Conservation (phyloP, 441 rosid species). For the Jatropha multifida region DNA sequence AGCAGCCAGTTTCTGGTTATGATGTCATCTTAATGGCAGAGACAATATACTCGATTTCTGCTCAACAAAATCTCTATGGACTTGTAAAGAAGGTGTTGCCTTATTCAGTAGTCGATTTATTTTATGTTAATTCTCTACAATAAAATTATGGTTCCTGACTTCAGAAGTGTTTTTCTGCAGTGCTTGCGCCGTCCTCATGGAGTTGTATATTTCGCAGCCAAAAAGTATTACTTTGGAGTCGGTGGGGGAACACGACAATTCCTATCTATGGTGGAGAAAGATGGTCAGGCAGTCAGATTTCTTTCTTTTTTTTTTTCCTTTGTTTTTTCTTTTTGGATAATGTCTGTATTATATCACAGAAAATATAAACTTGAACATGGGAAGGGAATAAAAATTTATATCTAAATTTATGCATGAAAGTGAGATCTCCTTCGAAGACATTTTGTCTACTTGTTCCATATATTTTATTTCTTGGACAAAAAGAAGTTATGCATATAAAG, state of each 20-base stretch:
- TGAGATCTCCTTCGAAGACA: not conserved
- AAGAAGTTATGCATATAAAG: not conserved
- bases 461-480: not conserved
- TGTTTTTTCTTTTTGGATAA: not conserved
- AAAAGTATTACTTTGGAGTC: conserved; percentile 92
- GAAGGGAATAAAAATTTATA: not conserved
- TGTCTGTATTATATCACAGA: not conserved
- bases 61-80: conserved; percentile 62
- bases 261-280: conserved; percentile 71
- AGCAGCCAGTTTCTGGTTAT: conserved; percentile 46
- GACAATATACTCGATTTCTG: conserved; percentile 75
- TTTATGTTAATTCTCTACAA: not conserved
- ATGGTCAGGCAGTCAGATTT: conserved; percentile 47
- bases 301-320: not conserved
- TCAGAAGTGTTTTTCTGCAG: conserved; percentile 38
- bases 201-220: conserved; percentile 80
- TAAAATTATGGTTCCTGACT: conserved; percentile 19
- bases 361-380: not conserved
- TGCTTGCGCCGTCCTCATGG: conserved; percentile 60
- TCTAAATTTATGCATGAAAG: not conserved
- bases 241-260: conserved; percentile 93
- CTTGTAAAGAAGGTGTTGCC: conserved; percentile 69
- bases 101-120: not conserved
- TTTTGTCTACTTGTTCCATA: not conserved
- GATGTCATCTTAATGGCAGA: conserved; percentile 88